A percentile compares a stretch with the other conserved stretches of the same genome.
phyloP scores from a whole-genome alignment of 768 basidiomycete species.

The Chalciporus chontae region DNA sequence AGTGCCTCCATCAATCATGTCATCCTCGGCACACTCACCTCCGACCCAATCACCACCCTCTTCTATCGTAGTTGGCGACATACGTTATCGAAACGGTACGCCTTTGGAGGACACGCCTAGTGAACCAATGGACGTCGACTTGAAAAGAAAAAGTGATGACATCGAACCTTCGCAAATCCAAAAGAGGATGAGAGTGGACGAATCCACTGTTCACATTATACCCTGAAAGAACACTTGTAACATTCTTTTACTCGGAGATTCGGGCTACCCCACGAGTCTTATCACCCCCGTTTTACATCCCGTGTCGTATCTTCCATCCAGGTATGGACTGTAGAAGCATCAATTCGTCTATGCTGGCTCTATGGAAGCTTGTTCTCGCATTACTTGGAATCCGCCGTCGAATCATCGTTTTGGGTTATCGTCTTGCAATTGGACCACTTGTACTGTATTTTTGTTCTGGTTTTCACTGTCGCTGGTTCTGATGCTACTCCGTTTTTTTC shows the following conservation, averaged over 20 bases:
- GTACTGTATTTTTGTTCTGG: slow-evolving; percentile 32
- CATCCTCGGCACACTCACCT: slow-evolving; percentile 42
- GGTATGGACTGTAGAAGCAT: slow-evolving; percentile 29
- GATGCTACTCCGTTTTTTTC: slow-evolving; percentile 7
- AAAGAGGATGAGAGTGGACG: slow-evolving; percentile 75
- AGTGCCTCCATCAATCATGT: slow-evolving; percentile 18
- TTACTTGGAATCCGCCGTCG: slow-evolving; percentile 29
- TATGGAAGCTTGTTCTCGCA: slow-evolving; percentile 27
- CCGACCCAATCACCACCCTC: slow-evolving; percentile 56
- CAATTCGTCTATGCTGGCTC: slow-evolving; percentile 23
- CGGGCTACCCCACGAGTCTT: slow-evolving; percentile 21
- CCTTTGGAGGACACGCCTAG: slow-evolving; percentile 39
- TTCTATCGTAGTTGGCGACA: slow-evolving; percentile 32
- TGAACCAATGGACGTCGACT: slow-evolving; percentile 49
- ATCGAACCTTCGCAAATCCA: slow-evolving; percentile 47
- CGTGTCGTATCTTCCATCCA: slow-evolving; percentile 22
- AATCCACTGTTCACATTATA: slow-evolving; percentile 46
- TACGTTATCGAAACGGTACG: slow-evolving; percentile 33
- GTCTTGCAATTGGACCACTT: slow-evolving; percentile 32
- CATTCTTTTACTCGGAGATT: slow-evolving; percentile 18
- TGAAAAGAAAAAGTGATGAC: slow-evolving; percentile 60
- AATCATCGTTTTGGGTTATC: slow-evolving; percentile 32
- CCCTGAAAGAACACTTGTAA: slow-evolving; percentile 42
- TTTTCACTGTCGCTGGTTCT: slow-evolving; percentile 15
- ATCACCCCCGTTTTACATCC: slow-evolving; percentile 18